phyloP scores from a whole-genome alignment of 2,329 filamentous ascomycete genomes.

The Sclerotinia subarctica region DNA sequence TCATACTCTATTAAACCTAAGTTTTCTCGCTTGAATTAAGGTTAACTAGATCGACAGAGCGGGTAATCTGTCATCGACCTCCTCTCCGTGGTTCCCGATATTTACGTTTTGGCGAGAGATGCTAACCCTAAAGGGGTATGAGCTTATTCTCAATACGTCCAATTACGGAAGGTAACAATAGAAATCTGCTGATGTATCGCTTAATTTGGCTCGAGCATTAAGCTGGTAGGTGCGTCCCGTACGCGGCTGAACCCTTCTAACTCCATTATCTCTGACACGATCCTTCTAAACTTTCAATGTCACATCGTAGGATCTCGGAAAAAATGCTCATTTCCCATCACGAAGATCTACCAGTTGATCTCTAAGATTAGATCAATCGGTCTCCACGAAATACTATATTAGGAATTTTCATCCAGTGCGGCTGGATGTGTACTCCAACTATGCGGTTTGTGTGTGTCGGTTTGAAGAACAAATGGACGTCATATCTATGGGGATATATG shows the following conservation, averaged over 20 bases:
- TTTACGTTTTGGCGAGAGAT: too few relatives aligned
- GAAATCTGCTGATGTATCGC: too few relatives aligned
- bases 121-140: too few relatives aligned
- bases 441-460: neutral
- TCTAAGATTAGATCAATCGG: neutral
- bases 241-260: neutral
- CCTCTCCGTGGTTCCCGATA: too few relatives aligned
- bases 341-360: neutral
- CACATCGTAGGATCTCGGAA: neutral
- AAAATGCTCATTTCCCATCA: neutral
- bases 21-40: too few relatives aligned
- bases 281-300: neutral
- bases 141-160: too few relatives aligned
- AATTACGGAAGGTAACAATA: too few relatives aligned
- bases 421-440: neutral
- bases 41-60: too few relatives aligned
- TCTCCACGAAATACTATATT: neutral
- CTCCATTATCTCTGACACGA: neutral
- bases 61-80: too few relatives aligned
- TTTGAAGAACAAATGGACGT: neutral
- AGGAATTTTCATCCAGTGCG: neutral
- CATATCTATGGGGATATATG: neutral
- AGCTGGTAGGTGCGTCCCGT: too few relatives aligned
- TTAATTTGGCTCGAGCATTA: too few relatives aligned
- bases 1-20: too few relatives aligned